phyloP scores from a whole-genome alignment of 2,329 filamentous ascomycete species.

The Trichoderma aggressivum region DNA sequence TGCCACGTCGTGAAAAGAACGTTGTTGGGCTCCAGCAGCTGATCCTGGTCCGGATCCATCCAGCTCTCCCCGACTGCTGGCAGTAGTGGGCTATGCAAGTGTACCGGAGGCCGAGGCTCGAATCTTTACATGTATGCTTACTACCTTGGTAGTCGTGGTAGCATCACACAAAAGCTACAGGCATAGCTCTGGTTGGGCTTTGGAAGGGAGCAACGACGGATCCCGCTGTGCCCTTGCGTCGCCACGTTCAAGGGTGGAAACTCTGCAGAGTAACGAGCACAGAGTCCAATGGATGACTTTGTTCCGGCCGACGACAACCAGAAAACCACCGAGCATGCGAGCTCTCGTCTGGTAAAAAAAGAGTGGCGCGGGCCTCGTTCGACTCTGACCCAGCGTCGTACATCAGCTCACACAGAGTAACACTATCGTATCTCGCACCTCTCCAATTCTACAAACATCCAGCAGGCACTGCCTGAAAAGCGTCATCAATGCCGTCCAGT shows the following conservation, averaged over 20 bases:
- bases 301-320: background rate
- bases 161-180: background rate
- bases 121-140: slow-evolving; percentile 16
- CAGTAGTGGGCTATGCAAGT: background rate
- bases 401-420: slow-evolving; percentile 16
- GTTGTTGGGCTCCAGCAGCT: background rate
- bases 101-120: background rate
- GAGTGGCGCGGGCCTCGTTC: slow-evolving; percentile 11
- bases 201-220: background rate
- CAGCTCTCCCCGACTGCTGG: background rate
- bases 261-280: background rate
- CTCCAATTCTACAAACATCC: background rate
- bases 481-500: background rate
- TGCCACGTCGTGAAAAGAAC: background rate
- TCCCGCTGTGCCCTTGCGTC: background rate
- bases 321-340: background rate
- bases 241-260: slow-evolving; percentile 5
- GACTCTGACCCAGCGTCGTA: slow-evolving; percentile 3
- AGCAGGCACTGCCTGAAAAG: background rate
- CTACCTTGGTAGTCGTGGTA: background rate
- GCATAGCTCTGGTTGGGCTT: background rate
- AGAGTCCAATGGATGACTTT: background rate
- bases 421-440: background rate
- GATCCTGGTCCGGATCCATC: background rate
- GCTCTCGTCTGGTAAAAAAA: background rate